These are phyloP conservation scores for Cucurbita moschata DNA, from an alignment of 306 rosid species.

Conservation along the genomic window DNA sequence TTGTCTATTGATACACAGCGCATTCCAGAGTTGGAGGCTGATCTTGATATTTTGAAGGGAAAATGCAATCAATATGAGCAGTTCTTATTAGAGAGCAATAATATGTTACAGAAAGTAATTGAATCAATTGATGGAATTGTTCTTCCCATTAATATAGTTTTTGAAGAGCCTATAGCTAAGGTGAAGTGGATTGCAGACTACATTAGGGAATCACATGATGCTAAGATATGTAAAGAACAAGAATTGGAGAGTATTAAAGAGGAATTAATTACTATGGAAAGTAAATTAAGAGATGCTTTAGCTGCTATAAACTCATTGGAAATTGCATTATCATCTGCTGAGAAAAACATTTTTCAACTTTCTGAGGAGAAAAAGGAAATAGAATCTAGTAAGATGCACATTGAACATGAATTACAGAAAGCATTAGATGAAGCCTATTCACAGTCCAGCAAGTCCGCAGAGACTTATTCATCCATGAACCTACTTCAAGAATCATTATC, in stretches of 20 bases:
- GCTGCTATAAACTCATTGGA: conserved; percentile 38
- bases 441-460: conserved; percentile 22
- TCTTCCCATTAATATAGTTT: conserved; percentile 51
- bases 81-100: conserved; percentile 62
- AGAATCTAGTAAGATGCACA: conserved; percentile 32
- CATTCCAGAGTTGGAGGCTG: conserved; percentile 56
- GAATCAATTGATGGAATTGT: conserved; percentile 48
- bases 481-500: conserved; percentile 60
- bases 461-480: conserved; percentile 27
- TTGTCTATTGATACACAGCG: conserved; percentile 45
- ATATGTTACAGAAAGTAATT: conserved; percentile 46
- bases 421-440: conserved; percentile 33
- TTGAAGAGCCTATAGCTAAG: conserved; percentile 71
- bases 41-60: conserved; percentile 43
- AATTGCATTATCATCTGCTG: conserved; percentile 48
- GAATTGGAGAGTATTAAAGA: conserved; percentile 44
- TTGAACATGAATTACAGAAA: conserved; percentile 53
- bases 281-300: conserved; percentile 44
- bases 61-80: conserved; percentile 62
- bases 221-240: conserved; percentile 39
- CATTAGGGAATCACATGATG: conserved; percentile 47
- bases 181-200: conserved; percentile 56
- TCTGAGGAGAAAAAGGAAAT: conserved; percentile 51
- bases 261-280: conserved; percentile 26
- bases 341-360: conserved; percentile 38